phyloP scores from a whole-genome alignment of 345 rosid genomes.

The Physaria fendleri region DNA sequence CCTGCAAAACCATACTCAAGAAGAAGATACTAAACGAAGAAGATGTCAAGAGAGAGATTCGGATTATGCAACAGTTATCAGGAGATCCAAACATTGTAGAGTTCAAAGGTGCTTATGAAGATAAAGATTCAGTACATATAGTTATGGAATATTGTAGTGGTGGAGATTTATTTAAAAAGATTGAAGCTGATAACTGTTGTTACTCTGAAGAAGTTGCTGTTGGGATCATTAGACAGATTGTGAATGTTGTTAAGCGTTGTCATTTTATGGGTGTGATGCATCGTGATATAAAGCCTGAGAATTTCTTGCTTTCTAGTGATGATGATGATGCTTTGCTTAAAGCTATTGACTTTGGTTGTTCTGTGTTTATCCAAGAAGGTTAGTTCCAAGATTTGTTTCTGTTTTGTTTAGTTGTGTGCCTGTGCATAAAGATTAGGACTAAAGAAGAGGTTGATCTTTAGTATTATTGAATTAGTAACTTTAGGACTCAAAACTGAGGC shows the following conservation, averaged over 20 bases:
- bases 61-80: slow-evolving; percentile 69
- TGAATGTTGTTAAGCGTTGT: slow-evolving; percentile 67
- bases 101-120: slow-evolving; percentile 63
- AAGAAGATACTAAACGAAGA: slow-evolving; percentile 53
- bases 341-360: slow-evolving; percentile 75
- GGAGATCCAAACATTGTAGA: slow-evolving; percentile 75
- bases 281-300: slow-evolving; percentile 86
- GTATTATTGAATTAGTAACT: too few relatives aligned
- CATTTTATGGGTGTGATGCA: slow-evolving; percentile 86
- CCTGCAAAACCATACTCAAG: slow-evolving; percentile 74
- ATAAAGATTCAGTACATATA: slow-evolving; percentile 55
- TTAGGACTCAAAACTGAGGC: not conserved
- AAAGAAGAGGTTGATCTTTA: too few relatives aligned
- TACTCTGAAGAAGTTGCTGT: slow-evolving; percentile 79
- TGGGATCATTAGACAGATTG: slow-evolving; percentile 43
- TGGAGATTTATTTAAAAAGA: slow-evolving; percentile 76
- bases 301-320: slow-evolving; percentile 61
- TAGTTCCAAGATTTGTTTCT: not conserved
- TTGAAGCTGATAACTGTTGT: slow-evolving; percentile 42
- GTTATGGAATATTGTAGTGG: slow-evolving; percentile 88
- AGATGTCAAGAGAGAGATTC: slow-evolving; percentile 68
- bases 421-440: not conserved
- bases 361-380: slow-evolving; percentile 83
- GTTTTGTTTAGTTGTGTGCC: not conserved
- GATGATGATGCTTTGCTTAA: slow-evolving; percentile 54